Conservation (phyloP, 495 filamentous ascomycete genomes). For the Darksidea phi region DNA sequence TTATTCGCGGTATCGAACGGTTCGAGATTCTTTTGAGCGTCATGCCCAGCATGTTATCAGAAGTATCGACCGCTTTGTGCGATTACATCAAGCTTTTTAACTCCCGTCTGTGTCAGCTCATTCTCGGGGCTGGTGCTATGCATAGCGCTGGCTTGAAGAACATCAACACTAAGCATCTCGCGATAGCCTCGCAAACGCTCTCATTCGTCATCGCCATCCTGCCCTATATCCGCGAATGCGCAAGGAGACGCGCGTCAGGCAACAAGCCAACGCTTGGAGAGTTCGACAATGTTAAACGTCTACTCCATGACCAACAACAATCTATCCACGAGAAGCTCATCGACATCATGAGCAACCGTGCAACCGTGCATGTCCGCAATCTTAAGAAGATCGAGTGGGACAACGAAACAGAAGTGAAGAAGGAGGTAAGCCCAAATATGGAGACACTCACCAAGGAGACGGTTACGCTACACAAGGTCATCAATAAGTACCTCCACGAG, state of each 20-base stretch:
- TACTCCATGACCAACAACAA: conserved; percentile 88
- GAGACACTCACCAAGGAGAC: conserved; percentile 90
- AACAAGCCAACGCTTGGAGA: conserved; percentile 68
- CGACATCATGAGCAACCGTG: conserved; percentile 88
- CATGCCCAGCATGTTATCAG: conserved; percentile 82
- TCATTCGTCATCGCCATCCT: conserved; percentile 84
- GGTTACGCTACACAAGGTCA: conserved; percentile 77
- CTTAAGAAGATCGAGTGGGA: conserved; percentile 82
- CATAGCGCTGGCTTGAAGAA: conserved; percentile 89
- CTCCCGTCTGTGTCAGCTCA: conserved; percentile 86
- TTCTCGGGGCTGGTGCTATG: conserved; percentile 91
- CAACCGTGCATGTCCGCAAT: conserved; percentile 65
- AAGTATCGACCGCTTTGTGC: conserved; percentile 70
- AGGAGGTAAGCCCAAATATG: conserved; percentile 70
- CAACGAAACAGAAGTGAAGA: conserved; percentile 41
- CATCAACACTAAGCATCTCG: conserved; percentile 94
- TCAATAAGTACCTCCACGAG: conserved; percentile 81
- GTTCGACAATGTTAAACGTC: conserved; percentile 87
- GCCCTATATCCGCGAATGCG: conserved; percentile 87
- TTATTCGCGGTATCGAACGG: conserved; percentile 74
- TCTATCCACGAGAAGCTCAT: conserved; percentile 94
- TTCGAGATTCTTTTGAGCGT: conserved; percentile 79
- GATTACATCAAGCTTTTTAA: conserved; percentile 88
- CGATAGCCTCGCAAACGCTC: conserved; percentile 84
- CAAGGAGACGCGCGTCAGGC: conserved; percentile 68